phyloP scores from a whole-genome alignment of 768 basidiomycete genomes.

The Mycena capillaripes region DNA sequence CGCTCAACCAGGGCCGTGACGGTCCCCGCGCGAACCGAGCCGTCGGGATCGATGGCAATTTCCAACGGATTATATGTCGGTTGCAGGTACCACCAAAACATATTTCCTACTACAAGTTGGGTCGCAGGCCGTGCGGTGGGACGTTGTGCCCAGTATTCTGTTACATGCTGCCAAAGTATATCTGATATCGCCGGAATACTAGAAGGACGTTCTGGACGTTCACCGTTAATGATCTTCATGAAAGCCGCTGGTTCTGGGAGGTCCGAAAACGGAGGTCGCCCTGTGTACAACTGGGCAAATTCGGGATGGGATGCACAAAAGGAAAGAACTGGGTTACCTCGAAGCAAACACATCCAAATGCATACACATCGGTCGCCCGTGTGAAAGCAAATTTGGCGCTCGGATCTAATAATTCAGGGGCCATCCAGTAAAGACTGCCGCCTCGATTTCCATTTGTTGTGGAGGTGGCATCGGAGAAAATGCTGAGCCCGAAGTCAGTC shows the following conservation, averaged over 20 bases:
- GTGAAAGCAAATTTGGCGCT: constrained; percentile 12
- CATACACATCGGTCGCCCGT: constrained; percentile 25
- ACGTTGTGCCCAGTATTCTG: neutral
- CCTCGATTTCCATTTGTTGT: too few species aligned
- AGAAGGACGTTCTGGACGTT: neutral
- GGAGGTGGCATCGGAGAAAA: neutral
- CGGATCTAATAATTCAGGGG: too few species aligned
- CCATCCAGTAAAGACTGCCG: too few species aligned
- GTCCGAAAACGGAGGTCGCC: too few species aligned
- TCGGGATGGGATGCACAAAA: neutral
- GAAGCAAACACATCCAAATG: constrained; percentile 25
- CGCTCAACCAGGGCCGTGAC: constrained; percentile 90
- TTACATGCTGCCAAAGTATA: neutral
- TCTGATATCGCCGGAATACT: neutral
- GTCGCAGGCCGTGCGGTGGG: neutral
- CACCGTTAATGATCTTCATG: constrained; percentile 10
- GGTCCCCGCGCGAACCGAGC: constrained; percentile 88
- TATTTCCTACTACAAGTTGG: neutral
- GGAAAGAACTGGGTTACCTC: neutral
- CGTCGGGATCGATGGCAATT: constrained; percentile 88
- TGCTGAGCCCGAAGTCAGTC: too few species aligned
- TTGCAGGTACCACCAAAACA: constrained; percentile 79
- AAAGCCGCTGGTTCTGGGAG: neutral
- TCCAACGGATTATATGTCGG: constrained; percentile 85
- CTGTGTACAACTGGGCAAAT: too few species aligned